phyloP scores from a whole-genome alignment of 495 filamentous ascomycete species.

The Tuber microsphaerosporum region DNA sequence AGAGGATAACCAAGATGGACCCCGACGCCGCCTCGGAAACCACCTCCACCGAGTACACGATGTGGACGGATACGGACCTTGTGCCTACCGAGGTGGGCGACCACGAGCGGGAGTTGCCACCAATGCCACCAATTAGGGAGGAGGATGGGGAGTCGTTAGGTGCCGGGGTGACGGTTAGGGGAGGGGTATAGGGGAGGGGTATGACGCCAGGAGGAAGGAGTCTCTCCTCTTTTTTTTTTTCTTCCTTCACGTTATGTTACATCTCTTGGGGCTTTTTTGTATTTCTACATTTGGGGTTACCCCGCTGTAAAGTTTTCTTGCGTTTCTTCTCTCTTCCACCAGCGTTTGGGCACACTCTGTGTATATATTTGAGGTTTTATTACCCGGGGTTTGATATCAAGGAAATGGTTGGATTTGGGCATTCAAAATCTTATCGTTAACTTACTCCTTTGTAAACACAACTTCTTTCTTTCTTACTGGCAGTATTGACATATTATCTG shows the following conservation, averaged over 20 bases:
- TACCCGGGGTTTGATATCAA: not conserved
- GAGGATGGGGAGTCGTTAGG: not conserved
- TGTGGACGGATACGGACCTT: conserved; percentile 33
- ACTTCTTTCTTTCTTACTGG: too few relatives aligned
- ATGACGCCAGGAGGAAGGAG: not conserved
- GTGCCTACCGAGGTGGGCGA: conserved; percentile 23
- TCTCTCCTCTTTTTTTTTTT: not conserved
- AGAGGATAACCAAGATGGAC: conserved; percentile 23
- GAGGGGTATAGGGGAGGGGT: not conserved
- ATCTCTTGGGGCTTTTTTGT: not conserved
- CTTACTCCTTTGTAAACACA: not conserved
- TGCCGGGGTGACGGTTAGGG: not conserved
- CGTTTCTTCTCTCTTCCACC: not conserved
- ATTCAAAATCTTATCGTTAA: not conserved
- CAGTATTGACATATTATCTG: too few relatives aligned
- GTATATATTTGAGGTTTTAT: not conserved
- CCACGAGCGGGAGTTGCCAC: not conserved
- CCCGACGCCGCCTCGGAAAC: conserved; percentile 21
- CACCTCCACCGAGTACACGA: conserved; percentile 25
- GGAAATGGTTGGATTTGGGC: not conserved
- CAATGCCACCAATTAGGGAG: not conserved
- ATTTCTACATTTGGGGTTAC: not conserved
- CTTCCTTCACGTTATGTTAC: not conserved
- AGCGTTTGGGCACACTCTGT: not conserved
- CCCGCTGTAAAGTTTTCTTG: not conserved